Evolutionary conservation across 192 early-diverging fungal species (phyloP).

Genomic region (Umbelopsis vinacea): DNA sequence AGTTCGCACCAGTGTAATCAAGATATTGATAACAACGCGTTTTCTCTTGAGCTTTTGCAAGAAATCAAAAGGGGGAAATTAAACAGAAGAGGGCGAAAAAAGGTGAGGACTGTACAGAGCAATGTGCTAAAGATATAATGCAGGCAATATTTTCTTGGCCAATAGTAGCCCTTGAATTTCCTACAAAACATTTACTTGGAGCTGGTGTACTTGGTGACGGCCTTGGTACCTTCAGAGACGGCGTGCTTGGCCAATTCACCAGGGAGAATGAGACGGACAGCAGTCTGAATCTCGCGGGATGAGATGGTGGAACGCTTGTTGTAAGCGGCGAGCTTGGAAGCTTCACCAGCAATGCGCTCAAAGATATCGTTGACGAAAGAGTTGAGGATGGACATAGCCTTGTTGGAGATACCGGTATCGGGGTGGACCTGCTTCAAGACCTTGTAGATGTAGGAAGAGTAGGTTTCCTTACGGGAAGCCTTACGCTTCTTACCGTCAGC

Average conservation of each 20-base stretch:
- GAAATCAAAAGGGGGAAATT: conserved; percentile 17
- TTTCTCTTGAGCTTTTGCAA: conserved; percentile 18
- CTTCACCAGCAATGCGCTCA: conserved; percentile 78
- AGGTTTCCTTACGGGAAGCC: conserved; percentile 82
- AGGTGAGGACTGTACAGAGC: conserved; percentile 24
- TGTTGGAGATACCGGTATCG: conserved; percentile 96
- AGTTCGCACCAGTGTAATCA: conserved; percentile 14
- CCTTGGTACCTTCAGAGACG: conserved; percentile 97
- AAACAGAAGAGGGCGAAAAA: conserved; percentile 31
- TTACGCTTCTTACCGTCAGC: conserved; percentile 65
- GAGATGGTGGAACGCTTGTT: conserved; percentile 91
- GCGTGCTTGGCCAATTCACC: conserved; percentile 97
- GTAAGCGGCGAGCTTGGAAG: conserved; percentile 77
- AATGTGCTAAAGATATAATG: conserved; percentile 14
- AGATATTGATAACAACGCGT: conserved; percentile 15
- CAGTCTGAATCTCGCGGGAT: conserved; percentile 85
- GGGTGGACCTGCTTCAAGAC: conserved; percentile 97
- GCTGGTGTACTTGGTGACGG: conserved; percentile 94
- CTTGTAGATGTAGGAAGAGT: conserved; percentile 97
- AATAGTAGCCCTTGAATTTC: background rate
- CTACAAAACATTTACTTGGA: conserved; percentile 57
- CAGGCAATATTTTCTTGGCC: conserved; percentile 5
- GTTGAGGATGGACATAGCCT: conserved; percentile 97
- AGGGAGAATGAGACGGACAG: conserved; percentile 64
- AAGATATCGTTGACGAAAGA: conserved; percentile 91